Conservation (phyloP, 768 basidiomycete genomes). For the Filobasidium wieringae region DNA sequence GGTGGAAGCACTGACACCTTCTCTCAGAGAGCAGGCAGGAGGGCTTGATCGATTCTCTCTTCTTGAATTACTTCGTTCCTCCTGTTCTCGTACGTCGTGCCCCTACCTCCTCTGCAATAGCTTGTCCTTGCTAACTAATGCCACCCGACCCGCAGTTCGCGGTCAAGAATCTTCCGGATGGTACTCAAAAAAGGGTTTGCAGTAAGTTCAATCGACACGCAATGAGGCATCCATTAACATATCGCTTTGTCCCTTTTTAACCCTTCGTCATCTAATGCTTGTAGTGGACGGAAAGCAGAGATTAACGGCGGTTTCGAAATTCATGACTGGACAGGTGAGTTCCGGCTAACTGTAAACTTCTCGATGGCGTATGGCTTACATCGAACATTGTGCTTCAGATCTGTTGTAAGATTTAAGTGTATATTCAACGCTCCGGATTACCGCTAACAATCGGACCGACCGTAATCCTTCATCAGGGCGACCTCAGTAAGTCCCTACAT, state of each 20-base stretch:
- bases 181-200: slow-evolving; percentile 9
- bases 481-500: neutral
- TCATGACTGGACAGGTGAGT: slow-evolving; percentile 14
- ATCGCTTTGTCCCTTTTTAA: no score
- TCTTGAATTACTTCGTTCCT: slow-evolving; percentile 15
- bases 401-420: slow-evolving; percentile 3
- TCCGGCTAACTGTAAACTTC: neutral
- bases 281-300: slow-evolving; percentile 16
- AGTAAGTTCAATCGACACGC: neutral
- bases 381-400: neutral
- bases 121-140: neutral
- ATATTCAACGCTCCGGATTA: neutral
- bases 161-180: neutral
- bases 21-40: slow-evolving; percentile 9
- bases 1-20: no score
- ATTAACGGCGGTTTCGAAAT: slow-evolving; percentile 11
- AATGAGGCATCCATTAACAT: neutral
- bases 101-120: no score
- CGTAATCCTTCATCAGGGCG: neutral
- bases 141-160: slow-evolving; percentile 6
- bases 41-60: slow-evolving; percentile 13
- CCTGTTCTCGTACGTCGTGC: slow-evolving; percentile 4
- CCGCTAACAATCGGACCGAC: neutral
- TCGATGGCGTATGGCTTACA: neutral
- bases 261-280: neutral